Percentiles rank a stretch among this genome's conserved stretches.
Conservation (phyloP, 2,329 filamentous ascomycete species). For the Rhexocercosporidium sp. region DNA sequence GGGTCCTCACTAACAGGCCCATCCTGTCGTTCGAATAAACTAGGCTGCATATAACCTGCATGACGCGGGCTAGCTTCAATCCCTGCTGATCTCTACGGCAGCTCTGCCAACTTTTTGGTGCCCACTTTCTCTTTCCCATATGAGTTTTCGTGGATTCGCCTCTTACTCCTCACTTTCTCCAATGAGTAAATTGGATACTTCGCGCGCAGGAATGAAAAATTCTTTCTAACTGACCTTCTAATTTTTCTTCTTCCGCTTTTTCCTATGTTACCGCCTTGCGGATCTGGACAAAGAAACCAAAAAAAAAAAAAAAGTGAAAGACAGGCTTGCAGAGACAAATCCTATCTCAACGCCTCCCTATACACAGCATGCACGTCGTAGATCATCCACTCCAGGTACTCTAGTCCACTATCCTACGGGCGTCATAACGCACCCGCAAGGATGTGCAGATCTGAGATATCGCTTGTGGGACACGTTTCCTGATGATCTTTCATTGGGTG, state of each 20-base stretch:
- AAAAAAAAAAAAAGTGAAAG: too few species aligned
- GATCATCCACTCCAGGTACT: too few species aligned
- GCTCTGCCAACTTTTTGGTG: neutral
- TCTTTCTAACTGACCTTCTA: too few species aligned
- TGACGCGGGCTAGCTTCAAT: neutral
- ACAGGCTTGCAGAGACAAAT: too few species aligned
- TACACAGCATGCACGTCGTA: too few species aligned
- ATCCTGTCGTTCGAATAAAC: neutral
- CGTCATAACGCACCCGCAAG: neutral
- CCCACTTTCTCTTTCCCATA: neutral
- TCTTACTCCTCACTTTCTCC: too few species aligned
- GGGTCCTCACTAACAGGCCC: neutral
- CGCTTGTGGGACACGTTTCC: neutral
- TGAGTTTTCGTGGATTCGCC: neutral
- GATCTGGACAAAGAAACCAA: too few species aligned
- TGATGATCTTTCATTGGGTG: neutral
- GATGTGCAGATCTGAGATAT: conserved; percentile 11
- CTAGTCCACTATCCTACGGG: neutral
- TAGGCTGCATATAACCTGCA: neutral
- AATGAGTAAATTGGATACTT: too few species aligned
- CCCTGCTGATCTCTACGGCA: neutral
- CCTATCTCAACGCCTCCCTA: too few species aligned
- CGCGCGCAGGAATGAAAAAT: too few species aligned
- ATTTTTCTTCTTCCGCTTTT: too few species aligned
- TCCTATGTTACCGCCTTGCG: too few species aligned